These are phyloP conservation scores for Penicillium paxilli DNA, from an alignment of 495 filamentous ascomycete species.

Conservation along the genomic window DNA sequence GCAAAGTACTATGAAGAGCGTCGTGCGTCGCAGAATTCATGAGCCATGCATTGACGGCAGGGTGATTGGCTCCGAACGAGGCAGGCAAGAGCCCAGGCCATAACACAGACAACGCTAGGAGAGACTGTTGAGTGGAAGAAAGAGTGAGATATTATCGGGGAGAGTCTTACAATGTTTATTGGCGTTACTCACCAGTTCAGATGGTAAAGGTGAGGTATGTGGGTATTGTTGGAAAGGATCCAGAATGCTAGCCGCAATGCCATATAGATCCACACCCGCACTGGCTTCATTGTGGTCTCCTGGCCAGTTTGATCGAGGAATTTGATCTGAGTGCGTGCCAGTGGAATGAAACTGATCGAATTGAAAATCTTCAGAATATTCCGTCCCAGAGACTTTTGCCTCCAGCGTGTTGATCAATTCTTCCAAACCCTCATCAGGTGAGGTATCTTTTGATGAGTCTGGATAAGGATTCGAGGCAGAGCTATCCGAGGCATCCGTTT, in stretches of 20 bases:
- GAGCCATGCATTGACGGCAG: background rate
- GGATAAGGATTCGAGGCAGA: background rate
- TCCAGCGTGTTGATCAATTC: background rate
- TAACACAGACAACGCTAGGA: background rate
- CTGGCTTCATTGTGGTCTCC: background rate
- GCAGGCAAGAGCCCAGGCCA: background rate
- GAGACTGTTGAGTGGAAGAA: background rate
- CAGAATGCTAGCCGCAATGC: background rate
- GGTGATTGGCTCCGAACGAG: background rate
- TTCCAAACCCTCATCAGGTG: background rate
- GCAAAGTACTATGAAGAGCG: constrained; percentile 5
- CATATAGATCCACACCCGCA: background rate
- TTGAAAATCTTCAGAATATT: background rate
- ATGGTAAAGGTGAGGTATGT: background rate
- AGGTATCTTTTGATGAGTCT: background rate
- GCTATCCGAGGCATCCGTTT: background rate
- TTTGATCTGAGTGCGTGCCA: background rate
- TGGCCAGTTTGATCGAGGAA: background rate
- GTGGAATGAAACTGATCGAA: background rate
- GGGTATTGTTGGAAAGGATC: background rate
- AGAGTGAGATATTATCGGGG: background rate
- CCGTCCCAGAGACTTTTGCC: background rate
- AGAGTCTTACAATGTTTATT: background rate
- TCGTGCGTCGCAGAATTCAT: background rate
- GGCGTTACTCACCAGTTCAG: background rate